Evolutionary conservation across 768 basidiomycete species (phyloP), one percentile per base, ranked within the genome.

Genomic region (Lentinula sp.): DNA sequence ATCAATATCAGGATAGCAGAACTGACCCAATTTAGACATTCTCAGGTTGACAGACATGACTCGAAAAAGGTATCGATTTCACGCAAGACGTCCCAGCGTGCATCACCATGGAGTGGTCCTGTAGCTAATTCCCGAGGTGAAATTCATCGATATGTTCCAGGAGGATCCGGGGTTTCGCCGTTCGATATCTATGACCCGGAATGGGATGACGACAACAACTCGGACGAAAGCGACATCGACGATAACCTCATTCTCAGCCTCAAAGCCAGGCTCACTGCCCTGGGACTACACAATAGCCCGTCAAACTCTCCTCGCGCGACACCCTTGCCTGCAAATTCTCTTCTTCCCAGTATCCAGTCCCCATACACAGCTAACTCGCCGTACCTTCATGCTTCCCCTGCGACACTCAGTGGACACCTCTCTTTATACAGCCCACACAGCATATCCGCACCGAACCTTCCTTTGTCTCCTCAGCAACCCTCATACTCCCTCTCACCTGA

Each of bases 81-180:
- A 20, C 57, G 57, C n/a, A 59, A 59, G 33, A 23, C 45, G 35
- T 49, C 57, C n/a, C 45, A 46, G 13, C 57, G 57, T 39, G 28
- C 18, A 36, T 59, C 57, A 1, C 57, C 57, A 35, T 59, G 57
- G 57, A 59, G 57, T 49, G 57, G 57, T 13, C 57, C 57, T 49
- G 48, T 59, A 15, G 57, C 57, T 12, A 48, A 59, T 28, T 59
- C 57, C 7, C 28, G 35, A n/a, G 57, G 57, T n/a, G 57, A 59
- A 36, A 59, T 59, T 8, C 57, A 59, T 49, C 43, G 57, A 20
- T 59, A 35, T 33, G 43, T 59, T n/a, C 57, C 57, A 48, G 42
- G 57, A 20, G 57, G 45, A 16, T 18, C 32, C 16, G 57, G 41
- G 4, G 15, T 16, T 39, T 28, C 45, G 16, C 45, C 28, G n/a